A percentile compares a stretch with the other conserved stretches of the same genome.
Evolutionary conservation across 768 basidiomycete species (phyloP).

Genomic region (Hypholoma fasciculare): DNA sequence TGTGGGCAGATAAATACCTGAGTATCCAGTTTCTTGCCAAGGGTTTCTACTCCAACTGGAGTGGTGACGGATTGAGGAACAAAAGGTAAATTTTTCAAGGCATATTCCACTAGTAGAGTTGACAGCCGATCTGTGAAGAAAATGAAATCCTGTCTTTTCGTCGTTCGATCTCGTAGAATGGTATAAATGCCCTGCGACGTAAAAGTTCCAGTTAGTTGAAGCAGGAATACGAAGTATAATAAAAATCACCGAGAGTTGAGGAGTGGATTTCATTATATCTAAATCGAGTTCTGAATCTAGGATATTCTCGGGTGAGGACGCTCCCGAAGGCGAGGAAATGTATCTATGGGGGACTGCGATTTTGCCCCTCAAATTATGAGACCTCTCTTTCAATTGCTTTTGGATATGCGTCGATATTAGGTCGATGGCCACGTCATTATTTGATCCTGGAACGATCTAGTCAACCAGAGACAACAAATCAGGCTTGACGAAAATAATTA

Average conservation of each 20-base stretch:
- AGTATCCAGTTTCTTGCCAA: slow-evolving; percentile 64
- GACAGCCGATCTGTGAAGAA: slow-evolving; percentile 90
- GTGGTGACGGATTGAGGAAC: slow-evolving; percentile 60
- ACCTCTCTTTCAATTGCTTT: slow-evolving; percentile 79
- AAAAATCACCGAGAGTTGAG: slow-evolving; percentile 70
- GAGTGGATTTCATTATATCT: slow-evolving; percentile 72
- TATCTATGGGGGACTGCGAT: slow-evolving; percentile 59
- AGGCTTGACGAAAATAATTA: not conserved
- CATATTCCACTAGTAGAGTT: slow-evolving; percentile 81
- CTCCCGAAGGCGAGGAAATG: slow-evolving; percentile 32
- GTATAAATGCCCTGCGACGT: slow-evolving; percentile 81
- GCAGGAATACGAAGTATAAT: not conserved
- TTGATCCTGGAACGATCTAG: slow-evolving; percentile 93
- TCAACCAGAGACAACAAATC: not conserved
- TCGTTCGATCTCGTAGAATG: slow-evolving; percentile 71
- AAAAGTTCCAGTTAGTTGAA: not conserved
- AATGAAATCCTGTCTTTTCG: slow-evolving; percentile 82
- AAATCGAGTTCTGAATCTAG: slow-evolving; percentile 50
- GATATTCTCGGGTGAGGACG: slow-evolving; percentile 35
- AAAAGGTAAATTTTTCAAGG: slow-evolving; percentile 82
- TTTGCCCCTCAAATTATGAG: slow-evolving; percentile 68
- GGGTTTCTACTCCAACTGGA: slow-evolving; percentile 54
- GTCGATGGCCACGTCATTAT: slow-evolving; percentile 90
- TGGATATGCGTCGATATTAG: slow-evolving; percentile 90
- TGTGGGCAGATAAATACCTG: slow-evolving; percentile 38